Evolutionary conservation across 148 eudicot species (phyloP).

Genomic region (Rhododendron mucronatum): DNA sequence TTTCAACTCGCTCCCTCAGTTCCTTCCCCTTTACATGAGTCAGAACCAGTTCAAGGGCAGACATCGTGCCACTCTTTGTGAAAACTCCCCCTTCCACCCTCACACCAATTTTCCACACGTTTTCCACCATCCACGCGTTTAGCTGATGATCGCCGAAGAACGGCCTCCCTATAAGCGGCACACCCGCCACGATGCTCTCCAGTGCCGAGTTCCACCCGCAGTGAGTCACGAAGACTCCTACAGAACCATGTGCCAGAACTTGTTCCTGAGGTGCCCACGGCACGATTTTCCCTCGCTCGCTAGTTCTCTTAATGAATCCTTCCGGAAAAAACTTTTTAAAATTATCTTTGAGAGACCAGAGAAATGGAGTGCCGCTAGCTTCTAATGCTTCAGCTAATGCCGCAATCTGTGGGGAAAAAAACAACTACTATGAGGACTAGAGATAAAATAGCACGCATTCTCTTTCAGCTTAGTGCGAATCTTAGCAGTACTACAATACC

Average conservation of each 20-base stretch:
- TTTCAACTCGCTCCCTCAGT: conserved; percentile 18
- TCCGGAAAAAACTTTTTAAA: conserved; percentile 25
- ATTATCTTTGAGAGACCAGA: conserved; percentile 50
- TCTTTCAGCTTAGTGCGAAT: background rate
- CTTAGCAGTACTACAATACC: background rate
- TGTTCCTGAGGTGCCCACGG: conserved; percentile 71
- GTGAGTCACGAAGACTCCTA: conserved; percentile 59
- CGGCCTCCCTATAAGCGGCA: conserved; percentile 64
- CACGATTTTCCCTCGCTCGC: conserved; percentile 35
- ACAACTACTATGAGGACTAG: background rate
- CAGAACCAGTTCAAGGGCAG: conserved; percentile 31
- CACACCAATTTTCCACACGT: conserved; percentile 38
- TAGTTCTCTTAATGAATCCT: conserved; percentile 31
- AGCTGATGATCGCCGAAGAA: conserved; percentile 58
- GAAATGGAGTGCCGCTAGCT: conserved; percentile 31
- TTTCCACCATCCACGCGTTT: conserved; percentile 40
- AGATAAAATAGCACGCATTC: background rate
- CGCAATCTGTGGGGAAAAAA: background rate
- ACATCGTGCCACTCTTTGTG: conserved; percentile 15
- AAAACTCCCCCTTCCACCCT: conserved; percentile 38
- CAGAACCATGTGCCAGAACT: conserved; percentile 30
- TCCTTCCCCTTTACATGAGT: conserved; percentile 23
- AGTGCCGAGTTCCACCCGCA: conserved; percentile 70
- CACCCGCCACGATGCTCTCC: conserved; percentile 51
- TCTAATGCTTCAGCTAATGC: conserved; percentile 53